Conservation (phyloP, 805 yeast species). For the Lipomyces chichibuensis region DNA sequence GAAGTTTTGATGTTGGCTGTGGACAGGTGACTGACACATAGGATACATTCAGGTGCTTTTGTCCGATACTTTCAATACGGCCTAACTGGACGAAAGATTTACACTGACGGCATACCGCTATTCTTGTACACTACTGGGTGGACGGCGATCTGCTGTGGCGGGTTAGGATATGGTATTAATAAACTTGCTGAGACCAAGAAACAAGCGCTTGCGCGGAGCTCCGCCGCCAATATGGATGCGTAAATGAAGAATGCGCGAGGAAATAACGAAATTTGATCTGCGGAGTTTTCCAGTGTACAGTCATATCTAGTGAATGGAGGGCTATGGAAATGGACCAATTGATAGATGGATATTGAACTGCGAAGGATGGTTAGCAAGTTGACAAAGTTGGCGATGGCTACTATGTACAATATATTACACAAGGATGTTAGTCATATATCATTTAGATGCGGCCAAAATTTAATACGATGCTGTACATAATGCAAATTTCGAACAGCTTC, state of each 20-base stretch:
- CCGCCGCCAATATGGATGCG: not conserved
- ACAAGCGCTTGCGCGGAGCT: not conserved
- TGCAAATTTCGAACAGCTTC: not conserved
- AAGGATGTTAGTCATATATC: not conserved
- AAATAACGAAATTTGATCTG: not conserved
- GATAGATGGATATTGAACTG: not conserved
- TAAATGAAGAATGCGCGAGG: not conserved
- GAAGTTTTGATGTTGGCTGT: conserved; percentile 33
- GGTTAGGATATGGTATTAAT: conserved; percentile 42
- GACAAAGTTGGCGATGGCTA: not conserved
- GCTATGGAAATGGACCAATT: not conserved
- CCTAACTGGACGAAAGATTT: conserved; percentile 42
- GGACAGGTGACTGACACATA: conserved; percentile 33
- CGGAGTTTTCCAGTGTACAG: not conserved
- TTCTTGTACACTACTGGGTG: not conserved
- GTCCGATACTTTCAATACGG: conserved; percentile 44
- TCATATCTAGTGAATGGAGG: not conserved
- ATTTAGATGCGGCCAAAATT: not conserved
- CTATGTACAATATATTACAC: not conserved
- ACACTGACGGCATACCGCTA: conserved; percentile 25
- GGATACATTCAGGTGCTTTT: conserved; percentile 43
- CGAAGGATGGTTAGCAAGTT: not conserved
- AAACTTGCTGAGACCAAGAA: conserved; percentile 13
- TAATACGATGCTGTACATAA: not conserved
- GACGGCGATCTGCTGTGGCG: conserved; percentile 42